Conservation (phyloP, 768 basidiomycete species). For the Coprinopsis sp. region DNA sequence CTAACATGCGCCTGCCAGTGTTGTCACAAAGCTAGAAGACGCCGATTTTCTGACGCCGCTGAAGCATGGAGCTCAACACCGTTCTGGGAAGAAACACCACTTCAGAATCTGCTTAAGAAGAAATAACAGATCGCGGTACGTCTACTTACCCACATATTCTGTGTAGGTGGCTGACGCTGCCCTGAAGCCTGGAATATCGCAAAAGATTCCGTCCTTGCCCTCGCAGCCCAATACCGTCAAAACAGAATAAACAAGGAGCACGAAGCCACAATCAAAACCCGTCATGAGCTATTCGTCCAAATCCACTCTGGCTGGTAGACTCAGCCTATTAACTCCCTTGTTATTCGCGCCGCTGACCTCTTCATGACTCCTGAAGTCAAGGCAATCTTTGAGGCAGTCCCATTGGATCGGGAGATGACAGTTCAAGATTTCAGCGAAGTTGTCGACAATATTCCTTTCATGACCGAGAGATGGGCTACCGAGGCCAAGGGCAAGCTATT, state of each 20-base stretch:
- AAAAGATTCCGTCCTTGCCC: background rate
- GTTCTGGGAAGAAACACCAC: background rate
- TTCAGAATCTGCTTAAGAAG: background rate
- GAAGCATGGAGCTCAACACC: background rate
- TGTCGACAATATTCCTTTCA: background rate
- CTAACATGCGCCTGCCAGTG: background rate
- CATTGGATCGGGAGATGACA: background rate
- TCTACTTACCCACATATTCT: background rate
- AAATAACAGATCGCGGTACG: constrained; percentile 5
- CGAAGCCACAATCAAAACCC: background rate
- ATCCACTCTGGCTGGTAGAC: background rate
- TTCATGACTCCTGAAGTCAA: background rate
- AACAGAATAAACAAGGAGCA: background rate
- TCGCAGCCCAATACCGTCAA: background rate
- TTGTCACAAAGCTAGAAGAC: background rate
- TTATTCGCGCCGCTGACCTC: background rate
- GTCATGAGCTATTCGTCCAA: background rate
- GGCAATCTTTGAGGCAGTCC: background rate
- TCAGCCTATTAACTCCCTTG: background rate
- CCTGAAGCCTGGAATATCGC: background rate
- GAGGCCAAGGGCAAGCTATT: constrained; percentile 4
- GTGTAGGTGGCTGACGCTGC: background rate
- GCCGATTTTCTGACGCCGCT: background rate
- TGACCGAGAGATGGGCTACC: constrained; percentile 1
- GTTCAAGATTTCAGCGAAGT: background rate